Conservation (phyloP, 1,284 basidiomycete species). For the Mycosarcoma maydis region DNA sequence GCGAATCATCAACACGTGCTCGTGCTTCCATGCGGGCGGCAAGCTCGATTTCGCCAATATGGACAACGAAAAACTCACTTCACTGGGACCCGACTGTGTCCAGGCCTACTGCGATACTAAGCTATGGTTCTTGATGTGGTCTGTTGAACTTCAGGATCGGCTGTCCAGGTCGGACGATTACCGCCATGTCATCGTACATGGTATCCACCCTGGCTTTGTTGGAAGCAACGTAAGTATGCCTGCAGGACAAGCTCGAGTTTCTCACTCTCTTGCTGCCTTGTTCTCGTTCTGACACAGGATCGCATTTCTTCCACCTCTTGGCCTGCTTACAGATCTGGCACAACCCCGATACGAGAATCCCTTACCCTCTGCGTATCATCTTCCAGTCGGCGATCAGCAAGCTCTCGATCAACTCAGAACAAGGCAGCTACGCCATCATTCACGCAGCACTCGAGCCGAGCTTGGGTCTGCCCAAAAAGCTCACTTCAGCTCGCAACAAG, state of each 20-base stretch:
- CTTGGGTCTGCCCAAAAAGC: constrained; percentile 36
- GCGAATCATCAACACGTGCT: constrained; percentile 55
- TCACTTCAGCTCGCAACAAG: constrained; percentile 4
- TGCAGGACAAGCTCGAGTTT: no score
- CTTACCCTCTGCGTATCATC: neutral
- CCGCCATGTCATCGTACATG: constrained; percentile 53
- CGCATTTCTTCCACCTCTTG: no score
- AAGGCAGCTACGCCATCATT: constrained; percentile 48
- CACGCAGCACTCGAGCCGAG: constrained; percentile 39
- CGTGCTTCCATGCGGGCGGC: constrained; percentile 54
- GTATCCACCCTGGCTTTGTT: constrained; percentile 55
- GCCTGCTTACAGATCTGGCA: no score
- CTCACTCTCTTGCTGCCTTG: no score
- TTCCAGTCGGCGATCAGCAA: constrained; percentile 10
- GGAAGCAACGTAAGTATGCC: constrained; percentile 49
- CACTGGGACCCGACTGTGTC: constrained; percentile 36
- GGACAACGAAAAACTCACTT: constrained; percentile 49
- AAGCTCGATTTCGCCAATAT: constrained; percentile 53
- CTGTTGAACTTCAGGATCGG: constrained; percentile 53
- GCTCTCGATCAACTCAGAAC: constrained; percentile 31
- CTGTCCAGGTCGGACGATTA: constrained; percentile 47
- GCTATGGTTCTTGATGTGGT: constrained; percentile 55
- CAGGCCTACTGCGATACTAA: constrained; percentile 55
- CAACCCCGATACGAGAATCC: constrained; percentile 20
- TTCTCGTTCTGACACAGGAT: no score